These are phyloP conservation scores for Aspergillus brunneoviolaceus DNA, from an alignment of 2,329 filamentous ascomycete genomes.

Conservation along the genomic window DNA sequence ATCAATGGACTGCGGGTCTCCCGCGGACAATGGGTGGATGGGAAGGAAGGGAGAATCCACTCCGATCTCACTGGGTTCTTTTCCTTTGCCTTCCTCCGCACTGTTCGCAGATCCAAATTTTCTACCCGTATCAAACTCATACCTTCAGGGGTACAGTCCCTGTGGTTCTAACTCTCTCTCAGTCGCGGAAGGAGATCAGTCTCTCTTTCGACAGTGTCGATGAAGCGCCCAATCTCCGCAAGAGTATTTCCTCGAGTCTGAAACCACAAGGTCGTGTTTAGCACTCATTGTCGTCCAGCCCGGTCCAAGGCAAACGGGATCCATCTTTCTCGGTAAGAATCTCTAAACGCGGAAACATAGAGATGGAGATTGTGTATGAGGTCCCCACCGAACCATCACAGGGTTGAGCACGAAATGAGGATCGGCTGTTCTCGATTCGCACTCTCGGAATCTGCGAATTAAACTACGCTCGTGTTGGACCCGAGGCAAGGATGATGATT, in stretches of 20 bases:
- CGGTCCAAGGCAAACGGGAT: neutral
- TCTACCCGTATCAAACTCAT: neutral
- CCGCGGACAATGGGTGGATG: neutral
- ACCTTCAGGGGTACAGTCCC: neutral
- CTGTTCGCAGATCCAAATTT: constrained; percentile 31
- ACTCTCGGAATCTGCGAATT: neutral
- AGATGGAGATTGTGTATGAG: neutral
- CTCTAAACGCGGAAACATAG: neutral
- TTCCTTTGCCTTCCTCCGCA: constrained; percentile 17
- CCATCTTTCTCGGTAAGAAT: neutral
- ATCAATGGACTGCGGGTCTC: neutral
- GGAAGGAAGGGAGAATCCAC: constrained; percentile 8
- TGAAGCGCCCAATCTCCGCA: neutral
- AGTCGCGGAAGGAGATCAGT: too few species aligned
- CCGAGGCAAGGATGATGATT: neutral
- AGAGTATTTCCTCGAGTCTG: neutral
- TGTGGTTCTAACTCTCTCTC: too few species aligned
- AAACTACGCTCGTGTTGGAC: neutral
- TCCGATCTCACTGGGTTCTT: constrained; percentile 6
- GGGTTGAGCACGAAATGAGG: constrained; percentile 5
- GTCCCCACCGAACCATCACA: constrained; percentile 1
- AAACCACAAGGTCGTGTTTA: neutral
- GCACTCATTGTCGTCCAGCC: neutral
- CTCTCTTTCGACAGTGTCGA: neutral
- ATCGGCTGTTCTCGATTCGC: constrained; percentile 4